Base-by-base conservation (phyloP, 2,329 filamentous ascomycete genomes). In the Stylonectria norvegica region DNA sequence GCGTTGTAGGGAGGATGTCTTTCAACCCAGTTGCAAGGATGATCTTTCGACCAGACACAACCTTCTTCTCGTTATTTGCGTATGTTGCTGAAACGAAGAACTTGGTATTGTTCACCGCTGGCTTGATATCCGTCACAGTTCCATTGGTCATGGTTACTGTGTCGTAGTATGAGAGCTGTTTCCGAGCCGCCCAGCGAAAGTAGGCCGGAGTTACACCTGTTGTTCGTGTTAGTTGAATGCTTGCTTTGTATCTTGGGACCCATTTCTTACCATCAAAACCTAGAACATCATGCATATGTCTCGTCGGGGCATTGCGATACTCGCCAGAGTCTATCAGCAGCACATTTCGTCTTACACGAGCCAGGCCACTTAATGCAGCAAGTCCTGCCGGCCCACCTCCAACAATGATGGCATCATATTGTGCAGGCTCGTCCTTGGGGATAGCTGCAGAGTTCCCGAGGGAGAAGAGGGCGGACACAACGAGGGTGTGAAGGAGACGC, bases 201-300 rank as follows among this genome's bases (percentile, higher is more conserved):
- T 70, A 75, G 0, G 71, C 70, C 0, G 76, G 75, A 2, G 68
- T 69, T 3, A 78, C 69, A 10, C 76, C 76, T 79, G n/a, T 8
- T n/a, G n/a, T 0, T 10, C n/a, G 0, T 1, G 19, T 59, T 34
- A 48, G 35, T 39, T 6, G 37, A 10, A 20, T n/a, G 12, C 4
- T 5, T 4, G 6, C n/a, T n/a, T n/a, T n/a, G n/a, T n/a, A n/a
- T n/a, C n/a, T n/a, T n/a, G n/a, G n/a, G n/a, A n/a, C n/a, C n/a
- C n/a, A n/a, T n/a, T n/a, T n/a, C 55, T 47, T 53, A 79, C 78
- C 78, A 36, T 82, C 78, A 41, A 70, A 76, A 3, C 77, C 78
- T 18, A 81, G 64, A 0, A 82, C 73, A 54, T 82, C 79, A 58
- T 83, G 79, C 68, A 81, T 75, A 47, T 79, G 70, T 11, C 78